phyloP scores from a whole-genome alignment of 306 rosid species.

The Cucurbita argyrosperma region DNA sequence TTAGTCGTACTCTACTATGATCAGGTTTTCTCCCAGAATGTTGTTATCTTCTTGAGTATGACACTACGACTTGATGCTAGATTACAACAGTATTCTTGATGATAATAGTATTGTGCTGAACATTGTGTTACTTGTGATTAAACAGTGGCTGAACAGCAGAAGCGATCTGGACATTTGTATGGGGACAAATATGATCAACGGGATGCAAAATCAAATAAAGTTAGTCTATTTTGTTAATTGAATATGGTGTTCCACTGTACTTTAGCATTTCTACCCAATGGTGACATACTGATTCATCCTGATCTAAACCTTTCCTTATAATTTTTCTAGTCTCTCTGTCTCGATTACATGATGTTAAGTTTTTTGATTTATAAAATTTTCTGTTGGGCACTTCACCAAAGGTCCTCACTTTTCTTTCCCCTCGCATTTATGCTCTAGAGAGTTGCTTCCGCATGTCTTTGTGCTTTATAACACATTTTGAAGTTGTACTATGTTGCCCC shows the following conservation, averaged over 20 bases:
- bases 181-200: slow-evolving; percentile 64
- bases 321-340: background rate
- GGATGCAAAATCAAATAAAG: slow-evolving; percentile 64
- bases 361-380: too few species aligned
- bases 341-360: background rate
- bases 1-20: background rate
- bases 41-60: background rate
- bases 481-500: background rate
- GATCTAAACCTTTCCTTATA: background rate
- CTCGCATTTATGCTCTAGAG: background rate
- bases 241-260: slow-evolving; percentile 1
- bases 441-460: background rate
- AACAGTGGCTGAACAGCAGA: slow-evolving; percentile 63
- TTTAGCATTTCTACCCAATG: slow-evolving; percentile 7
- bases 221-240: slow-evolving; percentile 24
- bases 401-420: background rate
- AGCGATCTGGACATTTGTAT: slow-evolving; percentile 46
- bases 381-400: background rate
- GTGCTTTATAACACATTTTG: background rate
- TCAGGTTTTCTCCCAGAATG: background rate
- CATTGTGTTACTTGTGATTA: slow-evolving; percentile 15
- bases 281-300: background rate
- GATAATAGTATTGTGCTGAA: background rate
- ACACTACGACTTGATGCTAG: too few species aligned
- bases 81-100: background rate